Evolutionary conservation across 257 asterid species (phyloP).

Genomic region (Solanum acaule): DNA sequence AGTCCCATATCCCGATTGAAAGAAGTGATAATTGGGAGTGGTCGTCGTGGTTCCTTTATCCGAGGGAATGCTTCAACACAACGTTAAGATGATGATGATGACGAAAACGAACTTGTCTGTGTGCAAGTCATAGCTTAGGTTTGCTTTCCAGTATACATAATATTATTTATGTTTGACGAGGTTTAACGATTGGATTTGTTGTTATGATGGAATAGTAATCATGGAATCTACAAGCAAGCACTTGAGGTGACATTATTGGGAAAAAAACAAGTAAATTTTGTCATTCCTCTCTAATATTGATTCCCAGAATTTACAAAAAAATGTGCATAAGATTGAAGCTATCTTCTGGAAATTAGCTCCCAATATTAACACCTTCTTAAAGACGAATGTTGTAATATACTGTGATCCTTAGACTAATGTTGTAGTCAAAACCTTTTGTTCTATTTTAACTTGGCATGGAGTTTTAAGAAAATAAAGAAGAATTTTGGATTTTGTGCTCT

Average conservation of each 20-base stretch:
- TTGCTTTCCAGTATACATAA: neutral
- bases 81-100: slow-evolving; percentile 12
- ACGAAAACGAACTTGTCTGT: neutral
- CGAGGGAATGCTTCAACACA: slow-evolving; percentile 10
- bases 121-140: neutral
- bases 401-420: neutral
- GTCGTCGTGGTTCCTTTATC: slow-evolving; percentile 16
- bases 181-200: neutral
- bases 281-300: neutral
- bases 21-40: slow-evolving; percentile 15
- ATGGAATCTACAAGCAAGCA: neutral
- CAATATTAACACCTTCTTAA: neutral
- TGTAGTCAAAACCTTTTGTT: too few species aligned
- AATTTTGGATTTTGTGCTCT: too few species aligned
- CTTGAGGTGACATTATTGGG: neutral
- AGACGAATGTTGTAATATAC: neutral
- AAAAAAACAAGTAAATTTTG: neutral
- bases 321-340: neutral
- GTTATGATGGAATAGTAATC: neutral
- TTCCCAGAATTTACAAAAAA: neutral
- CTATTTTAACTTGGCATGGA: neutral
- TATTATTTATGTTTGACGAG: neutral
- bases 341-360: neutral
- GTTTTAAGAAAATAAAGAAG: neutral
- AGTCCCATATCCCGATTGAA: slow-evolving; percentile 29